Base-by-base conservation (phyloP, 2,329 filamentous ascomycete genomes). In the Phyllosticta citriasiana region DNA sequence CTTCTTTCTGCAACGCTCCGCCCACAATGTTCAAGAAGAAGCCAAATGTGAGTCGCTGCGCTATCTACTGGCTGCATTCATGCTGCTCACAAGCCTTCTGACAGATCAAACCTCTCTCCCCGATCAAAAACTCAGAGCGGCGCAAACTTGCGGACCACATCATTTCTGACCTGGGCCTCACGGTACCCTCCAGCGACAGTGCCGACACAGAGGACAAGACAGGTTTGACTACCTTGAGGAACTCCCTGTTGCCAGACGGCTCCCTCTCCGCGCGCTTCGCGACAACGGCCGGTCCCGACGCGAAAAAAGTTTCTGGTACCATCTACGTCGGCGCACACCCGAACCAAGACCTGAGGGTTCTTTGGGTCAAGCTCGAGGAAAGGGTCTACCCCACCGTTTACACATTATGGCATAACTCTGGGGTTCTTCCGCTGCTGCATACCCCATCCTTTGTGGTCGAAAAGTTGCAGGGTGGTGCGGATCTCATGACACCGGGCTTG, bases 401-500 rank as follows among this genome's bases (percentile, higher is more conserved):
- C 69, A 86, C 85, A 1, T 72, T 88, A 63, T 88, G 86, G 86
- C 78, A 80, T 61, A 84, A 86, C 66, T 78, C 84, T 2, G 76
- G 77, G 30, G 73, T 88, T 14, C 73, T 87, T 0, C 84, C 86
- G 0, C 71, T 88, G 33, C 76, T 88, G n/a, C 80, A 86, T 65
- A 88, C 86, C 0, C 84, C 83, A 3, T 76, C 79, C 9, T 78
- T 84, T 25, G 82, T 85, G 3, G 80, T 88, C 67, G 77, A 81
- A 63, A 88, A 87, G 71, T 73, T 88, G 8, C 82, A 81, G 62
- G 79, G 80, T 7, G 86, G 86, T 3, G 85, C 86, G 22, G 85
- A 88, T 70, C 74, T 88, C 55, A 88, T 88, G 86, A 87, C 82
- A 1, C 86, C 86, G 1, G 86, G 86, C 8, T 73, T 88, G 14